Conservation (phyloP, 768 basidiomycete genomes). For the Tylopilus sp. region DNA sequence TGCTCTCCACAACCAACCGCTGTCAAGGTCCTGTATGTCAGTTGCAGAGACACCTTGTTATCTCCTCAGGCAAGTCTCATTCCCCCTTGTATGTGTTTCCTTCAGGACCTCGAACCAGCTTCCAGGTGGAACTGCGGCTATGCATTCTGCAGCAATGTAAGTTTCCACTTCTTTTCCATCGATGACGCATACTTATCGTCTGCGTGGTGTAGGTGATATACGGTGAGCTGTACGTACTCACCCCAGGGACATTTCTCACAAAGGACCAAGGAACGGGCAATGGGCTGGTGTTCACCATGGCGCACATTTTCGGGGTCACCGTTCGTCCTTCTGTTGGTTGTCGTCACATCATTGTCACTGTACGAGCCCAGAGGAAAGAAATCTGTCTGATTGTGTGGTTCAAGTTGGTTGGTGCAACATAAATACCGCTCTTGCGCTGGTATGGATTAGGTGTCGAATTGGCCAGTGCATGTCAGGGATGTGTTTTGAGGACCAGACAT, state of each 20-base stretch:
- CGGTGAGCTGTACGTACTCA: conserved; percentile 67
- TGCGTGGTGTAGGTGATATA: conserved; percentile 56
- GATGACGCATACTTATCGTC: neutral
- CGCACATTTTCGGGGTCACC: conserved; percentile 65
- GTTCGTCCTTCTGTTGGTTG: conserved; percentile 30
- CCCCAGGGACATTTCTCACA: conserved; percentile 68
- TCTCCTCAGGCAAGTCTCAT: conserved; percentile 54
- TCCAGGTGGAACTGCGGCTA: conserved; percentile 80
- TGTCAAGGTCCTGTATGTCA: conserved; percentile 61
- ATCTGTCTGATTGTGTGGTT: conserved; percentile 46
- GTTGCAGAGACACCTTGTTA: conserved; percentile 65
- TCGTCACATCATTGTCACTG: conserved; percentile 58
- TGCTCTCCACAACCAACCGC: too few species aligned
- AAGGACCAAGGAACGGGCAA: conserved; percentile 75
- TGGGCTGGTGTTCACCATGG: conserved; percentile 55
- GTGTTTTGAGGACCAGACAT: too few species aligned
- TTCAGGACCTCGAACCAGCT: conserved; percentile 63
- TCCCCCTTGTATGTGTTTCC: conserved; percentile 22
- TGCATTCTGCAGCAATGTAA: conserved; percentile 57
- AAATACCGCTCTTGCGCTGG: too few species aligned
- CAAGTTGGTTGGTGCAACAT: too few species aligned
- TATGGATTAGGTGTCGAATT: too few species aligned
- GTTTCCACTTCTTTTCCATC: conserved; percentile 6
- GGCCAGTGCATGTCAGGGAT: too few species aligned
- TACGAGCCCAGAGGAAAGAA: conserved; percentile 73